These are phyloP conservation scores for Epichloe sylvatica DNA, from an alignment of 2,329 filamentous ascomycete genomes.

Conservation along the genomic window DNA sequence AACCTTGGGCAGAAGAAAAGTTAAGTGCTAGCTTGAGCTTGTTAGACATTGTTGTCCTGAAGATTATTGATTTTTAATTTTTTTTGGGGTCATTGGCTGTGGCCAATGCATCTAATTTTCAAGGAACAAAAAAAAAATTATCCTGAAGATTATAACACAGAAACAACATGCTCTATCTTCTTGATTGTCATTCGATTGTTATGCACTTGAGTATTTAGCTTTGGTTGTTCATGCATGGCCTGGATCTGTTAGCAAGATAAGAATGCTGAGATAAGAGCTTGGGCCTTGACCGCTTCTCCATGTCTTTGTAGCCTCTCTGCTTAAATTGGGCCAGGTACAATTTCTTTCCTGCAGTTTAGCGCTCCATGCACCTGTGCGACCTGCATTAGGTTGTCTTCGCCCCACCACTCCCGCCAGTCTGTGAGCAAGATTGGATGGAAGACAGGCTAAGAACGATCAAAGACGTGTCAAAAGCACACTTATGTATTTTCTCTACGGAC, in stretches of 20 bases:
- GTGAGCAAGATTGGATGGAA: no score
- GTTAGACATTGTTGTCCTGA: no score
- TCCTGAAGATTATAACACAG: no score
- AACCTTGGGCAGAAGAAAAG: no score
- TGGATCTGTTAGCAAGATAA: not conserved
- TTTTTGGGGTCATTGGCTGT: no score
- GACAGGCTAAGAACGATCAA: not conserved
- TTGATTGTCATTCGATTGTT: no score
- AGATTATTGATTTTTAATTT: no score
- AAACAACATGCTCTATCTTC: no score
- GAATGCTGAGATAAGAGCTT: not conserved
- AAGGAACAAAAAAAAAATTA: no score
- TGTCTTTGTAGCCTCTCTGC: not conserved
- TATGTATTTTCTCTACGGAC: not conserved
- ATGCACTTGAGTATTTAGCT: not conserved
- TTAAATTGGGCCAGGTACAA: not conserved
- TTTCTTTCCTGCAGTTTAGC: not conserved
- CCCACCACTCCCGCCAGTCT: conserved; percentile 1
- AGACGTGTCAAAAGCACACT: not conserved
- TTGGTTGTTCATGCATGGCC: not conserved
- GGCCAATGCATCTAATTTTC: no score
- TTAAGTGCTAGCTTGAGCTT: no score
- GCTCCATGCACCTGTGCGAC: not conserved
- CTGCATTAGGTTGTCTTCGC: not conserved
- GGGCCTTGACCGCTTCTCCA: conserved; percentile 5